Percentiles rank a stretch among this genome's conserved stretches.
These are phyloP conservation scores for Aspergillus aculeatus DNA, from an alignment of 2,329 filamentous ascomycete species.

Conservation along the genomic window DNA sequence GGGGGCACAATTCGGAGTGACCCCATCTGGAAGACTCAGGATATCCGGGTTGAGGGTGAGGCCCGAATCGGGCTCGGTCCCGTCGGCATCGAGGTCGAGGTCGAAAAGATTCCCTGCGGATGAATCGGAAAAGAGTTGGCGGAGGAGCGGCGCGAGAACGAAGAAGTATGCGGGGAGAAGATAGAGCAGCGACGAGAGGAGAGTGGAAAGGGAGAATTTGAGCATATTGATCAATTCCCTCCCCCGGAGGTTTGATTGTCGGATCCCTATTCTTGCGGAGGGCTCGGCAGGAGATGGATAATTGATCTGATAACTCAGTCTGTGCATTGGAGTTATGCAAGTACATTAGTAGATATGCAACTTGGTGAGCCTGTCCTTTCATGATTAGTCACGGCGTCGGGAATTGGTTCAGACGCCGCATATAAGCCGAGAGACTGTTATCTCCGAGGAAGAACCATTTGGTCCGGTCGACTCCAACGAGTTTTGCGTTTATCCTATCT, in stretches of 20 bases:
- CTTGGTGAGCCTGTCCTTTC: not conserved
- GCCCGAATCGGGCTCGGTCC: constrained; percentile 9
- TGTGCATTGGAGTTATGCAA: not conserved
- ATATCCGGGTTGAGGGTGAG: constrained; percentile 26
- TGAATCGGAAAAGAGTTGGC: constrained; percentile 24
- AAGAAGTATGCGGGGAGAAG: constrained; percentile 39
- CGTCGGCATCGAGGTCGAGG: constrained; percentile 5
- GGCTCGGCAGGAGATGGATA: not conserved
- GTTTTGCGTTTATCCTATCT: not conserved
- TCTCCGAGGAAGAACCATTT: not conserved
- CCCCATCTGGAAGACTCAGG: constrained; percentile 36
- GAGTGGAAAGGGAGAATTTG: constrained; percentile 25
- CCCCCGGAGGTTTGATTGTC: not conserved
- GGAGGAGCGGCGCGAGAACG: constrained; percentile 33
- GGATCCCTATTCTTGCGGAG: not conserved
- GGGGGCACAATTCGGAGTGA: constrained; percentile 26
- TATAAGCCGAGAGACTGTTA: not conserved
- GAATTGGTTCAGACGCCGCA: not conserved
- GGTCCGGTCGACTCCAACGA: not conserved
- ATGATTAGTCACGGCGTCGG: not conserved
- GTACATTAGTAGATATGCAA: not conserved
- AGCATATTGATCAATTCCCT: constrained; percentile 13
- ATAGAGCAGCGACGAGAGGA: constrained; percentile 37
- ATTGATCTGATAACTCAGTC: not conserved
- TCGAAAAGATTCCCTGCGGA: constrained; percentile 7